phyloP scores from a whole-genome alignment of 1,284 basidiomycete species.

The Phlebopus sp. region DNA sequence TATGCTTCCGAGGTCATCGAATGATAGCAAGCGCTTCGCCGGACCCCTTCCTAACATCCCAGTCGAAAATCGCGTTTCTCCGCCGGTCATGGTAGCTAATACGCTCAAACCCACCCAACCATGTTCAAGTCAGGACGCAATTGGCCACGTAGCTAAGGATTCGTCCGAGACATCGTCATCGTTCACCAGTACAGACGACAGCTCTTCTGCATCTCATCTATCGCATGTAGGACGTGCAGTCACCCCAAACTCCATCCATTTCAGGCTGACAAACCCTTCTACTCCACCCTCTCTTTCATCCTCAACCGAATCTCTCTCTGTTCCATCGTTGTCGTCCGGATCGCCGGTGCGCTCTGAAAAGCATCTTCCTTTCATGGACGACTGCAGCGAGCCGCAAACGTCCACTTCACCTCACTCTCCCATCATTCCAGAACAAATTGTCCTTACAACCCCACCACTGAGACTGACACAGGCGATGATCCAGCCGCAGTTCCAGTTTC shows the following conservation, averaged over 20 bases:
- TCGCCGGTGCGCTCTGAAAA: slow-evolving; percentile 33
- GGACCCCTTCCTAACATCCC: slow-evolving; percentile 31
- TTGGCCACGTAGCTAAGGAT: slow-evolving; percentile 13
- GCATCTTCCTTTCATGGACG: slow-evolving; percentile 25
- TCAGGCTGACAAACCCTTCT: slow-evolving; percentile 32
- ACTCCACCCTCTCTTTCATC: slow-evolving; percentile 42
- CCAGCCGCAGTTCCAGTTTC: slow-evolving; percentile 40
- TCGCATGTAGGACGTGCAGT: slow-evolving; percentile 31
- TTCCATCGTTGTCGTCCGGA: slow-evolving; percentile 41
- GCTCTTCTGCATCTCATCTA: slow-evolving; percentile 28
- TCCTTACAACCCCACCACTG: slow-evolving; percentile 27
- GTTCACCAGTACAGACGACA: slow-evolving; percentile 27
- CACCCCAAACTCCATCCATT: slow-evolving; percentile 39
- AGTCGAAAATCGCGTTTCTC: neutral
- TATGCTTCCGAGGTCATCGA: slow-evolving; percentile 2
- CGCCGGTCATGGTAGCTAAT: slow-evolving; percentile 3
- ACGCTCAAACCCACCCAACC: slow-evolving; percentile 10
- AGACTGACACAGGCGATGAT: slow-evolving; percentile 11
- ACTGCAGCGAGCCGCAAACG: slow-evolving; percentile 18
- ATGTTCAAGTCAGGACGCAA: slow-evolving; percentile 1
- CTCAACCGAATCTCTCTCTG: slow-evolving; percentile 45
- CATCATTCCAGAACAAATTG: slow-evolving; percentile 26
- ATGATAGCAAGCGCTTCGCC: slow-evolving; percentile 18
- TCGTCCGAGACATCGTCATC: slow-evolving; percentile 21
- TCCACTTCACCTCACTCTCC: slow-evolving; percentile 22